A percentile compares a stretch with the other conserved stretches of the same genome.
Evolutionary conservation across 2,329 filamentous ascomycete species (phyloP).

Genomic region (Neonectria coccinea): DNA sequence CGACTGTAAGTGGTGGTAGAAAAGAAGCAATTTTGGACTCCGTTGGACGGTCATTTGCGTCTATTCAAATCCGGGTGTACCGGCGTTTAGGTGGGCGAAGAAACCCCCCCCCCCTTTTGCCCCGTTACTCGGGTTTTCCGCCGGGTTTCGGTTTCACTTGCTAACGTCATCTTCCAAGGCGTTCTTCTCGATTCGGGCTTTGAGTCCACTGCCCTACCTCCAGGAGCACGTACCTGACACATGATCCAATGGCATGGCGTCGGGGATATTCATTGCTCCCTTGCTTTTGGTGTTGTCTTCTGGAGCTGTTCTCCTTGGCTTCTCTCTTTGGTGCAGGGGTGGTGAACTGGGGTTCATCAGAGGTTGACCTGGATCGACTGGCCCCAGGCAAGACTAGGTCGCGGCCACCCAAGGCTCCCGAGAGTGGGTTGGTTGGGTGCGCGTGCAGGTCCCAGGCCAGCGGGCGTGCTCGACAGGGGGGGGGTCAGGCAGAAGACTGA

Average conservation of each 20-base stretch:
- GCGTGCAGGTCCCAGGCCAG: not conserved
- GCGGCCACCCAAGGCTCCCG: conserved; percentile 21
- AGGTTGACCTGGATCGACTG: conserved; percentile 14
- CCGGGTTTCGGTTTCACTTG: not conserved
- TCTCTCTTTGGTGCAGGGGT: conserved; percentile 14
- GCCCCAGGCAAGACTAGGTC: conserved; percentile 15
- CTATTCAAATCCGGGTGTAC: not conserved
- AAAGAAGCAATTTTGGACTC: conserved; percentile 23
- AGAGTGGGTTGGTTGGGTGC: conserved; percentile 7
- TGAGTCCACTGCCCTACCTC: not conserved
- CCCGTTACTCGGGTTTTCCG: not conserved
- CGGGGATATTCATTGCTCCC: conserved; percentile 13
- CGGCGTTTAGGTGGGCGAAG: not conserved
- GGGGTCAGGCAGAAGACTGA: not conserved
- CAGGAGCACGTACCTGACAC: not conserved
- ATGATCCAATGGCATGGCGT: conserved; percentile 8
- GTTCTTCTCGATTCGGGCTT: not conserved
- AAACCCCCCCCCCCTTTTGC: not conserved
- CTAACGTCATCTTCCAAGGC: too few species aligned
- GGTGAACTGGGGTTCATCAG: conserved; percentile 13
- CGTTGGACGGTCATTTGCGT: conserved; percentile 4
- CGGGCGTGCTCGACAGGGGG: conserved; percentile 1
- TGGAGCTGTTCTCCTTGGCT: conserved; percentile 6
- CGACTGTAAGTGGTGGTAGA: conserved; percentile 9
- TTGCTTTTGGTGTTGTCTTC: conserved; percentile 11